phyloP scores from a whole-genome alignment of 768 basidiomycete genomes.

The Mycena crocata region DNA sequence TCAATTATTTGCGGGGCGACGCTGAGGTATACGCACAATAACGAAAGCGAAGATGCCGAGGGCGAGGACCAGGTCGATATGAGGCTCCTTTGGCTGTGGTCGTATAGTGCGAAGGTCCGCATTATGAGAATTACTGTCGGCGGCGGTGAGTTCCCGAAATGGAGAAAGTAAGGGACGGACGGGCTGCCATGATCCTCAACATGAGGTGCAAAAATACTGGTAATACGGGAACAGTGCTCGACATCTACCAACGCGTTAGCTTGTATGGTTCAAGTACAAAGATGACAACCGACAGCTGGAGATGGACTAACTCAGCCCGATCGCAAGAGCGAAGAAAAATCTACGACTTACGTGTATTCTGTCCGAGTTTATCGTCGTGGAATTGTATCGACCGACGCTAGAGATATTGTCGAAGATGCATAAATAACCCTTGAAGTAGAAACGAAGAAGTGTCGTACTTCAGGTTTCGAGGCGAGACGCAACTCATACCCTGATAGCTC shows the following conservation, averaged over 20 bases:
- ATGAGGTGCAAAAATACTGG: slow-evolving; percentile 48
- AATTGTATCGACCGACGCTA: slow-evolving; percentile 48
- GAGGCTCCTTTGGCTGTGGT: slow-evolving; percentile 46
- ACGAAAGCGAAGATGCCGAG: slow-evolving; percentile 40
- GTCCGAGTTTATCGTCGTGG: slow-evolving; percentile 37
- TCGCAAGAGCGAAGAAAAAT: slow-evolving; percentile 24
- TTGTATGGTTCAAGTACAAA: neutral
- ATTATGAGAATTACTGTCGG: slow-evolving; percentile 53
- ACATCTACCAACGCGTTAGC: slow-evolving; percentile 44
- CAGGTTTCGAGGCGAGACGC: slow-evolving; percentile 53
- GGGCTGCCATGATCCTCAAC: slow-evolving; percentile 48
- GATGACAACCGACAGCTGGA: slow-evolving; percentile 11
- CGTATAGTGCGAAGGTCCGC: slow-evolving; percentile 57
- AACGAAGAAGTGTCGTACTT: slow-evolving; percentile 56
- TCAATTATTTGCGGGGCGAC: neutral
- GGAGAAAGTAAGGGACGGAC: slow-evolving; percentile 37
- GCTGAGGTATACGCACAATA: slow-evolving; percentile 41
- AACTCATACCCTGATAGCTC: slow-evolving; percentile 60
- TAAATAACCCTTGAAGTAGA: slow-evolving; percentile 56
- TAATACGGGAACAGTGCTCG: slow-evolving; percentile 46
- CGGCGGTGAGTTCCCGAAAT: neutral
- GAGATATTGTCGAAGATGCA: slow-evolving; percentile 52
- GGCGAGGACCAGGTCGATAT: slow-evolving; percentile 40
- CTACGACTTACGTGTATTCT: slow-evolving; percentile 44
- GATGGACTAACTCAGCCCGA: slow-evolving; percentile 18